Percentiles rank a stretch among this genome's conserved stretches.
phyloP scores from a whole-genome alignment of 2,329 filamentous ascomycete species.

The Colletotrichum eremochloae region DNA sequence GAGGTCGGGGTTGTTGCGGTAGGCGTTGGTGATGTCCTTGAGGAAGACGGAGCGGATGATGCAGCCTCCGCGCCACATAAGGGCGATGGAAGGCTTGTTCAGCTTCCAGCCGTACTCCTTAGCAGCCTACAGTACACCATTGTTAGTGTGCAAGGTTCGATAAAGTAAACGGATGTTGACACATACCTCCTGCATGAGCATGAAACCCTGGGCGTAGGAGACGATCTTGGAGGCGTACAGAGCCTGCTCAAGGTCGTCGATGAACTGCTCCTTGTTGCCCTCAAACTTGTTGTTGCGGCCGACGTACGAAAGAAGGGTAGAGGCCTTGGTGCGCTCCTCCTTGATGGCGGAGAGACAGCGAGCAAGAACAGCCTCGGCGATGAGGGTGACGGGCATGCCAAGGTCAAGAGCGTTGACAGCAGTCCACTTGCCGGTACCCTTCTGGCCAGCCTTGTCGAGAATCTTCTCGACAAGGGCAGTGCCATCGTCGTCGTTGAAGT shows the following conservation, averaged over 20 bases:
- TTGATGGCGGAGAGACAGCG: slow-evolving; percentile 96
- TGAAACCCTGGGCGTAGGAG: slow-evolving; percentile 99
- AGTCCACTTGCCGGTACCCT: slow-evolving; percentile 99
- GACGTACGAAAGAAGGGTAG: slow-evolving; percentile 78
- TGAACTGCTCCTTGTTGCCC: slow-evolving; percentile 92
- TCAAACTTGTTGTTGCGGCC: slow-evolving; percentile 85
- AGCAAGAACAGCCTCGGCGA: slow-evolving; percentile 95
- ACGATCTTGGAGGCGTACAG: slow-evolving; percentile 99
- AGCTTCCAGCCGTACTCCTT: slow-evolving; percentile 98
- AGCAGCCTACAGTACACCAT: slow-evolving; percentile 74
- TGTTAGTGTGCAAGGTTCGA: slow-evolving; percentile 43
- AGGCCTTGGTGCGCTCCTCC: slow-evolving; percentile 88
- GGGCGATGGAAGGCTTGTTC: slow-evolving; percentile 99
- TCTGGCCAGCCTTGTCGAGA: slow-evolving; percentile 97
- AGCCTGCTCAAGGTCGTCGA: slow-evolving; percentile 97
- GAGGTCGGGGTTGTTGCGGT: slow-evolving; percentile 93
- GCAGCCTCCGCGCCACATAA: slow-evolving; percentile 99
- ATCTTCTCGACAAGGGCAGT: slow-evolving; percentile 97
- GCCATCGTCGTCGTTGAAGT: slow-evolving; percentile 96
- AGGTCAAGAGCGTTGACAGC: slow-evolving; percentile 99
- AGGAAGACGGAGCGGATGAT: slow-evolving; percentile 99
- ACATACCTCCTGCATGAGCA: slow-evolving; percentile 95
- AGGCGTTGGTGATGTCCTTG: slow-evolving; percentile 98
- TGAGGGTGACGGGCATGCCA: slow-evolving; percentile 97
- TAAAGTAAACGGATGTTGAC: neutral